Base-by-base conservation (phyloP, 2,329 filamentous ascomycete genomes). In the Aureobasidium sp. region DNA sequence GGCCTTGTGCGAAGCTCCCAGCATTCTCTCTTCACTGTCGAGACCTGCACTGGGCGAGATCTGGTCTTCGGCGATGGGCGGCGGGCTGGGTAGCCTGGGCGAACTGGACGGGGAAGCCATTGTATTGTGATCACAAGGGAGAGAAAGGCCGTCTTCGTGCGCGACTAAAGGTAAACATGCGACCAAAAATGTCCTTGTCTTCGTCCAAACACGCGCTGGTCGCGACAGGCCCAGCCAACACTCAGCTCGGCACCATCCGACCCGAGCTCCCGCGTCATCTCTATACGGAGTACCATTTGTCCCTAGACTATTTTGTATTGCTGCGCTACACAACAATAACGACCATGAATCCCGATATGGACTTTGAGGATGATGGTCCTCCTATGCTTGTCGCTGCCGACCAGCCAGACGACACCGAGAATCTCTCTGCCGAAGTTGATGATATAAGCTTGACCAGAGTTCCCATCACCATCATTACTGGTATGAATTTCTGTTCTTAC, bases 61-160 rank as follows among this genome's bases (percentile, higher is more conserved):
- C 77, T 97, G 93, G 68, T 96, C 94, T 77, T 99, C 94, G 65
- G 93, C 91, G 63, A 95, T 87, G 37, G 94, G 94, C 63, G 94
- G 94, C 64, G 94, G 94, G 75, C 91, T 97, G 64, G 94, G 94
- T 57, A 99, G 86, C 72, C 94, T 89, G 66, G 94, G 93, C 52
- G 92, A 97, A 76, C 85, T 93, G 65, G 90, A 87, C 5, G 77
- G 77, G 14, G 77, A 78, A 39, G 80, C 77, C 57, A 60, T 60
- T n/a, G 15, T 39, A 27, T 2, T 41, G 22, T 45, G n/a, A 42
- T 47, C 42, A 41, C 15, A 48, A 58, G 29, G 31, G 36, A 48
- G 20, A 59, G n/a, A 39, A 45, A 17, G 7, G 39, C 39, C 53
- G 53, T 48, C 42, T 59, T 39, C 29, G 22, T 22, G 27, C 42